Base-by-base conservation (phyloP, 2,329 filamentous ascomycete genomes). In the Helotiales sp. region DNA sequence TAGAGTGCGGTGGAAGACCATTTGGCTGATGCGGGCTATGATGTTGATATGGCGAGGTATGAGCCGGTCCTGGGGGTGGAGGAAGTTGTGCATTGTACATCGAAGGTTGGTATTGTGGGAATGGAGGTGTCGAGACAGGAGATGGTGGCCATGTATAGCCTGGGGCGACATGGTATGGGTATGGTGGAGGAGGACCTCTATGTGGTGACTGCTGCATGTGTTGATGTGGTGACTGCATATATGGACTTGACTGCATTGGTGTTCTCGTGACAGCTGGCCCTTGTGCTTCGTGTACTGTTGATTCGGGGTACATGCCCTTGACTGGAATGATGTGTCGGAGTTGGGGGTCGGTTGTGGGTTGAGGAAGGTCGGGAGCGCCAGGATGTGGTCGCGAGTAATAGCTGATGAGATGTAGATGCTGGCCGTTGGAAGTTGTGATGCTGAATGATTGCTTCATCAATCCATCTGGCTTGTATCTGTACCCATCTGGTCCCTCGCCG, bases 381-480 rank as follows among this genome's bases (percentile, higher is more conserved):
- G 89, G 85, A 58, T 91, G 86, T 27, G 90, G 90, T 55, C 93
- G 84, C 3, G 92, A 89, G 75, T 93, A 98, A 77, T 99, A 99
- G 68, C 93, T 97, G 76, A 99, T 99, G 52, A 99, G 83, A 76
- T 99, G 95, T 1, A 99, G 85, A 72, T 98, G 95, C 69, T 97
- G 92, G 64, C 91, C 85, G 34, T 82, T 87, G 1, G 90, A 91
- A 1, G 95, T 98, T 22, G 93, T 97, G 76, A 99, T 98, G 77
- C 93, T 98, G 81, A 98, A 99, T 0, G 95, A 98, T 76, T 99
- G 95, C 82, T 99, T 99, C 92, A 98, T 97, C 3, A 99, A 82
- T 0, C 95, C 95, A 69, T 99, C 95, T 9, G 89, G 90, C 80
- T 97, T 99, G 77, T 96, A 96, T 63, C 91, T 82, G 73, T 96